Evolutionary conservation across 2,329 filamentous ascomycete genomes (phyloP).

Genomic region (Aspergillus alliaceus): DNA sequence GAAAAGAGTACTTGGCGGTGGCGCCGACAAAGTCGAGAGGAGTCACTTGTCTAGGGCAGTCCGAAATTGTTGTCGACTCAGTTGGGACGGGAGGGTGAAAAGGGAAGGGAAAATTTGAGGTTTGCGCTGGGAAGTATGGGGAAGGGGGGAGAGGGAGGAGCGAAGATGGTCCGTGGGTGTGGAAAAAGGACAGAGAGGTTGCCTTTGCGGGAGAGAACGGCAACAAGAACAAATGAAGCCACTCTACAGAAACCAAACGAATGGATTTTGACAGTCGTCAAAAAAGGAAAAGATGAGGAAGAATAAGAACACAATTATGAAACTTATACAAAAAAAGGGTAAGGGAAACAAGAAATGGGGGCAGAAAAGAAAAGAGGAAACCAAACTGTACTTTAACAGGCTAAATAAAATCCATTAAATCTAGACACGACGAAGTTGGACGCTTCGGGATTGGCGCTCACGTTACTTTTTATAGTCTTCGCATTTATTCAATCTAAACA

Average conservation of each 20-base stretch:
- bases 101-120: not conserved
- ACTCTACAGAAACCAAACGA: conserved; percentile 2
- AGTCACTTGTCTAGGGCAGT: not conserved
- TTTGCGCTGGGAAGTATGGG: conserved; percentile 4
- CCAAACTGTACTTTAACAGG: too few relatives aligned
- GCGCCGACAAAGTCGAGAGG: conserved; percentile 2
- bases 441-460: conserved; percentile 5
- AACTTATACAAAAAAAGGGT: too few relatives aligned
- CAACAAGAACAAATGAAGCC: not conserved
- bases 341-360: too few relatives aligned
- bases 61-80: not conserved
- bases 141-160: conserved; percentile 9
- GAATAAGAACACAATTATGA: not conserved
- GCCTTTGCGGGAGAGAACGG: conserved; percentile 9
- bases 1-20: conserved; percentile 2
- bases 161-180: conserved; percentile 12
- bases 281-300: not conserved
- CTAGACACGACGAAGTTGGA: too few relatives aligned
- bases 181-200: conserved; percentile 8
- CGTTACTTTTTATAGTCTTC: conserved; percentile 12
- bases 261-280: not conserved
- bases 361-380: too few relatives aligned
- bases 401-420: too few relatives aligned
- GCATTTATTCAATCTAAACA: not conserved
- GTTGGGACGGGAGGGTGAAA: not conserved